These are phyloP conservation scores for Termitomyces sp. DNA, from an alignment of 768 basidiomycete species.

Conservation along the genomic window DNA sequence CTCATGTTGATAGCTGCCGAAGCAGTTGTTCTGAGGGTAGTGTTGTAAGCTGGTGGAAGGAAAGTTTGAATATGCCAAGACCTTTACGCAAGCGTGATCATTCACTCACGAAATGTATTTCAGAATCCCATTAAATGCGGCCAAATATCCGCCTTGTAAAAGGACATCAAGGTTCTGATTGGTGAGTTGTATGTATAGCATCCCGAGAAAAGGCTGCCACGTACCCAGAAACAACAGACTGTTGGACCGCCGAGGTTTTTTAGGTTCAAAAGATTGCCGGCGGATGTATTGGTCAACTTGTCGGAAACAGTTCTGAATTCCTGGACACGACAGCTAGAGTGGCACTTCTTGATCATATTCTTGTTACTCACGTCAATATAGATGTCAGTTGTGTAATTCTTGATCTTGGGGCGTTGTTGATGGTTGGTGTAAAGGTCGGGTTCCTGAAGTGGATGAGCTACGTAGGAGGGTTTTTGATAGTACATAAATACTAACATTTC, in stretches of 20 bases:
- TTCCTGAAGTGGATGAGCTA: constrained; percentile 29
- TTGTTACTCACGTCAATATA: constrained; percentile 40
- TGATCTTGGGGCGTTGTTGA: constrained; percentile 32
- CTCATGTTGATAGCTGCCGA: constrained; percentile 29
- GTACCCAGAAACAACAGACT: constrained; percentile 50
- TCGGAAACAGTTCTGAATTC: constrained; percentile 36
- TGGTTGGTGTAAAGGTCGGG: constrained; percentile 58
- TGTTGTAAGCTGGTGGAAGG: constrained; percentile 40
- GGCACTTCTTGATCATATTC: not conserved
- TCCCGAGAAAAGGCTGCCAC: constrained; percentile 2
- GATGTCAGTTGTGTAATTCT: constrained; percentile 43
- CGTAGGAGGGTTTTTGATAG: not conserved
- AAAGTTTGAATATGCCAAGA: not conserved
- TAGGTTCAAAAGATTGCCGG: constrained; percentile 33
- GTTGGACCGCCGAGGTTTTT: constrained; percentile 46
- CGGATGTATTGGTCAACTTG: constrained; percentile 32
- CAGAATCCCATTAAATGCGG: constrained; percentile 31
- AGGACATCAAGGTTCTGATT: constrained; percentile 39
- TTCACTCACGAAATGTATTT: constrained; percentile 46
- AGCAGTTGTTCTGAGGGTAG: constrained; percentile 49
- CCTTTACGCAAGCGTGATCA: not conserved
- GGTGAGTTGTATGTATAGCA: not conserved
- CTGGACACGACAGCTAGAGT: constrained; percentile 19
- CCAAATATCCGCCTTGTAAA: constrained; percentile 37
- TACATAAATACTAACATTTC: constrained; percentile 39